Evolutionary conservation across 768 basidiomycete genomes (phyloP).

Genomic region (Tylopilus cervinicoccineus): DNA sequence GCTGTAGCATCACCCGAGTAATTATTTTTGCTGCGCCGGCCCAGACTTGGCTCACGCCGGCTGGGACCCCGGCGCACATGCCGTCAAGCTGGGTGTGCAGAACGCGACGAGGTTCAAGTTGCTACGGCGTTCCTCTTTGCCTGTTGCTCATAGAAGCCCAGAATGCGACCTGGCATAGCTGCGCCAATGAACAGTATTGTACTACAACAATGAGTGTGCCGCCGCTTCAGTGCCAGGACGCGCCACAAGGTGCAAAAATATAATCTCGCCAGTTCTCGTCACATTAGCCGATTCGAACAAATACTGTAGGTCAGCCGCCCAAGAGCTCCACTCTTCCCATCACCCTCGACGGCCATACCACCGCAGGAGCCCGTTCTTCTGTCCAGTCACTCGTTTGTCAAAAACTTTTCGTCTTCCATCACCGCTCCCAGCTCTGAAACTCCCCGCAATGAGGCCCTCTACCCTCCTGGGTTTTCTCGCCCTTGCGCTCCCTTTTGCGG

Average conservation of each 20-base stretch:
- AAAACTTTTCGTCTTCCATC: not conserved
- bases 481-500: slow-evolving; percentile 32
- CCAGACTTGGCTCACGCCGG: no score
- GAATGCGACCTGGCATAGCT: no score
- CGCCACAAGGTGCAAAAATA: not conserved
- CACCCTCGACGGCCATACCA: slow-evolving; percentile 3
- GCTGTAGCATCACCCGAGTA: no score
- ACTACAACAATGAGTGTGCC: no score
- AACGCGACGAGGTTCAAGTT: no score
- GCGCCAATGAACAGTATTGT: no score
- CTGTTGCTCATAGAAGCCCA: no score
- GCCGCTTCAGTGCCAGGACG: no score
- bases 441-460: slow-evolving; percentile 22
- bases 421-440: not conserved
- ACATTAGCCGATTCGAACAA: slow-evolving; percentile 22
- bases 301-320: slow-evolving; percentile 5
- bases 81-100: no score
- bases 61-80: no score
- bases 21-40: no score
- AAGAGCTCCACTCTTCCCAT: not conserved
- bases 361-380: slow-evolving; percentile 9
- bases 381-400: slow-evolving; percentile 22
- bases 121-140: no score
- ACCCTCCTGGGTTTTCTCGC: slow-evolving; percentile 33
- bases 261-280: slow-evolving; percentile 4